A percentile compares a stretch with the other conserved stretches of the same genome.
Evolutionary conservation across 1,284 basidiomycete genomes (phyloP).

Genomic region (Laetiporus sulphureus): DNA sequence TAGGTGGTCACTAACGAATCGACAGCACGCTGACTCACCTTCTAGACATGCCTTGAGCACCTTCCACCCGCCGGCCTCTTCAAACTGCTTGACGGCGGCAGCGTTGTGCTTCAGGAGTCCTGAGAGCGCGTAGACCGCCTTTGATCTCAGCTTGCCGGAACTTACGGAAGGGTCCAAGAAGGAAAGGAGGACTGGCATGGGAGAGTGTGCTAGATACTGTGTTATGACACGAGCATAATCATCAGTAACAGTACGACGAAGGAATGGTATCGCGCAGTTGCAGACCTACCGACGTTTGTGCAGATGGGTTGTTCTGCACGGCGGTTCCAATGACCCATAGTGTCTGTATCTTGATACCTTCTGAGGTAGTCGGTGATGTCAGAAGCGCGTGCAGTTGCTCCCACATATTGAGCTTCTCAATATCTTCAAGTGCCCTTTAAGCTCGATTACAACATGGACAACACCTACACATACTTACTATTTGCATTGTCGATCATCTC

Average conservation of each 20-base stretch:
- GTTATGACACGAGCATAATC: not conserved
- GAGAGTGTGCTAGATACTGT: conserved; percentile 70
- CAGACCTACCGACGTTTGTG: conserved; percentile 73
- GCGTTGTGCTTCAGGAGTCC: conserved; percentile 82
- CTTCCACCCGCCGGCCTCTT: conserved; percentile 62
- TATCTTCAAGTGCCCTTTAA: conserved; percentile 54
- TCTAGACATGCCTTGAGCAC: conserved; percentile 54
- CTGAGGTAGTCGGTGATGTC: conserved; percentile 44
- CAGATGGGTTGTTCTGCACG: conserved; percentile 90
- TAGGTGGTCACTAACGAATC: conserved; percentile 3
- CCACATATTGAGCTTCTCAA: conserved; percentile 85
- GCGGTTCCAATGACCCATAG: conserved; percentile 95
- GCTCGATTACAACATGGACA: no score
- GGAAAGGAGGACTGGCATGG: conserved; percentile 59
- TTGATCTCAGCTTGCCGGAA: conserved; percentile 57
- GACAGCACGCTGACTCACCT: conserved; percentile 33
- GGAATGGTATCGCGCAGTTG: not conserved
- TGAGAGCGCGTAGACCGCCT: conserved; percentile 85
- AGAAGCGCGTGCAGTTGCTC: conserved; percentile 69
- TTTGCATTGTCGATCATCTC: conserved; percentile 97
- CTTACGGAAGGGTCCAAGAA: conserved; percentile 50
- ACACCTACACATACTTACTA: conserved; percentile 41
- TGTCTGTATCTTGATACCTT: conserved; percentile 64
- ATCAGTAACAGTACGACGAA: not conserved
- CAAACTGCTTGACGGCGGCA: conserved; percentile 57